Evolutionary conservation across 805 yeast species (phyloP), one percentile per base, ranked within the genome.

Genomic region (Ogataea wickerhamii): DNA sequence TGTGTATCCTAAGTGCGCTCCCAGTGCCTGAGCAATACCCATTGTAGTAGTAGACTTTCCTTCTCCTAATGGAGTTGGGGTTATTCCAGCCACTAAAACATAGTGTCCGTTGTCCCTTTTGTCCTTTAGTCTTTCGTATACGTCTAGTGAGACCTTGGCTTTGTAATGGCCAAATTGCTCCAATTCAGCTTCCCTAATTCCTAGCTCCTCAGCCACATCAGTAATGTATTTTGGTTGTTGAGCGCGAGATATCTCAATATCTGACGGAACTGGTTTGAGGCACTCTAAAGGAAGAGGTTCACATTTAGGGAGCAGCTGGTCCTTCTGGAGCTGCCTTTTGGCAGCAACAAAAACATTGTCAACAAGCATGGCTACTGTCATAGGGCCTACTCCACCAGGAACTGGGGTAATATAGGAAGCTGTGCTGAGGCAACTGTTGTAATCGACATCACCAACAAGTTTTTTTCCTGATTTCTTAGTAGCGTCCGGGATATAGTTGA

Each of bases 371-470:
- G 93, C 93, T 32, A 85, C 91, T 11, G 94, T 85, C 94, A 85
- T 85, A 56, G 94, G 94, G 36, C 94, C 94, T 47, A 85, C 94
- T 49, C 94, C 94, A 59, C 94, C 94, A 36, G 94, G 94, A 41
- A 85, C 94, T 7, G 94, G 94, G n/a, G 94, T 85, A 47, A 84
- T 69, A 51, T 72, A 70, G 6, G 80, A 69, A 4, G 88, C 80
- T 47, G 69, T 74, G 26, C 66, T 62, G 36, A 66, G 63, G 39
- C 81, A 78, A 25, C 72, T 63, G 33, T 71, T 78, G 48, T 70
- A 82, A 40, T 82, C 87, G 40, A 79, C 87, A 56, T 85, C 94
- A 43, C 94, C 94, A 37, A 82, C 88, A 62, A 83, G 70, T 58
- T 76, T 74, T 49, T 72, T 69, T 32, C 93, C 93, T 3, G 80